Evolutionary conservation across 139 green algal genomes (phyloP), one percentile per base, ranked within the genome.

Genomic region (Coelastrella sp.): DNA sequence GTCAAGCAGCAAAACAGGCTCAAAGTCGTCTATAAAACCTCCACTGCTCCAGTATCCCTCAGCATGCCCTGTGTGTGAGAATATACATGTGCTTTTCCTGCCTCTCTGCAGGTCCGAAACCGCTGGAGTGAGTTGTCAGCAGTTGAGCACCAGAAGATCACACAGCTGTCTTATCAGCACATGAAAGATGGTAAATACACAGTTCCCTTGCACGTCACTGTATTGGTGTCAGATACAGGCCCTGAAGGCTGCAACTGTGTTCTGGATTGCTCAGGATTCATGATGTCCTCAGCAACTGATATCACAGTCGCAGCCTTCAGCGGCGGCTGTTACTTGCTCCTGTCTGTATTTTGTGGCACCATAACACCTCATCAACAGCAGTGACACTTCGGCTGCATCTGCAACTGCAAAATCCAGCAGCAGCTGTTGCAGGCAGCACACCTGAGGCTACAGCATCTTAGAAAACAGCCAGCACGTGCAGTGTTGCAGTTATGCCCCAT

Each of bases 101-200:
- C 12, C 12, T 17, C 63, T 72, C 63, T 72, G 79, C 73, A 92
- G 89, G 89, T 92, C n/a, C 87, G 87, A 11, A 78, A 88, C 15
- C 79, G 90, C 19, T 92, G 90, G 90, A 74, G 49, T 7, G 90
- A 92, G 85, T 85, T 92, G 79, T 84, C 79, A 65, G 79, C 78
- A 57, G 56, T 66, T 61, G 90, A 92, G 70, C 90, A 88, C 10
- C 81, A 78, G 78, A 79, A 90, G 72, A 72, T 92, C n/a, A 73
- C 72, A 7, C 90, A 92, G 85, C 60, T 92, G 61, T 80, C 90
- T 6, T 92, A 89, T 81, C 90, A 92, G 70, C 87, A 89, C 82
- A 75, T 91, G 68, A 78, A 89, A 9, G 84, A 89, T 60, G 89
- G 89, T 92, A 75, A 7, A 49, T 49, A 49, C 35, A 49, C 12